Evolutionary conservation across 2,329 filamentous ascomycete species (phyloP), one percentile per base, ranked within the genome.

Genomic region (Penicillium brevicompactum): DNA sequence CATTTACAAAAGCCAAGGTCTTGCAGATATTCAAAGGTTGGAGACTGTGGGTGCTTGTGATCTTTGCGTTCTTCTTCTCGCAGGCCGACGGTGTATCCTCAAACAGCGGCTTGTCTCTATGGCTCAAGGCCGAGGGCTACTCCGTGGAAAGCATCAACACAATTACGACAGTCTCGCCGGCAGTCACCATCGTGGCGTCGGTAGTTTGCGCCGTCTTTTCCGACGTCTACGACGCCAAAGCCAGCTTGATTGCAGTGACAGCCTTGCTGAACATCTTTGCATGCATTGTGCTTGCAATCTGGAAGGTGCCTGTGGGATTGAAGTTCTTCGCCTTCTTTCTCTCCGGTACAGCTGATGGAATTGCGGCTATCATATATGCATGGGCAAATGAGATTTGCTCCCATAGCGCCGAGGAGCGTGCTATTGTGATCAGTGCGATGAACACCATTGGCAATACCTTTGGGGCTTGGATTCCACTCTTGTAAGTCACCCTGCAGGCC

Each of bases 381-480:
- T 66, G 63, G 63, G 63, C 61, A 22, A 65, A 65, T 45, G 63
- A 65, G 44, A 62, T 66, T 11, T 65, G 63, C 64, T 42, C 73
- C 50, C 24, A 74, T 67, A 73, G 73, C 68, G 66, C 63, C 0
- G 63, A 66, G 53, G 63, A 66, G 44, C 55, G 63, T 21, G 63
- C 63, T 6, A 40, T 65, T 24, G 63, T 65, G 9, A 63, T 65
- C 34, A 64, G 63, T 57, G 55, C 63, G 0, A 63, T 64, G 61
- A 66, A 66, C 34, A 75, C 72, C 0, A 53, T 75, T 16, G 72
- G 72, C 1, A 67, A 68, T 61, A 63, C 66, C 1, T 68, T 68
- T 56, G 67, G 66, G 24, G 60, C 67, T 42, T 69, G 66, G 65
- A 53, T 67, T 37, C 67, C 65, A 14, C 56, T 66, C 37, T 67